Conservation (phyloP, 805 yeast species). For the Sungouiozyma intestinalis region DNA sequence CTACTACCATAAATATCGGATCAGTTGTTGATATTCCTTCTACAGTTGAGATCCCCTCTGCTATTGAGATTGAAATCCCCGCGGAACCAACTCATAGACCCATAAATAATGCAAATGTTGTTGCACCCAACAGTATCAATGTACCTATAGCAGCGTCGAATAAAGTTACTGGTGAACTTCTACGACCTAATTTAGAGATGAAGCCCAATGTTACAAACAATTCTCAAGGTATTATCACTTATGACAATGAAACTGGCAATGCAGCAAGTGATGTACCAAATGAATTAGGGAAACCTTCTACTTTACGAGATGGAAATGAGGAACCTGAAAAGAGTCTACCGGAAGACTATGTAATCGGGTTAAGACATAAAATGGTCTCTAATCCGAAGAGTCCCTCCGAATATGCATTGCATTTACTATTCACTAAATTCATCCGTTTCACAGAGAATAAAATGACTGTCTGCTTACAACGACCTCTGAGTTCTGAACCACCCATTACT, state of each 20-base stretch:
- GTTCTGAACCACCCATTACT: slow-evolving; percentile 64
- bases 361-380: slow-evolving; percentile 34
- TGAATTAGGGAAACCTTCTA: slow-evolving; percentile 8
- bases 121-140: background rate
- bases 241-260: slow-evolving; percentile 2
- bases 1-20: too few species aligned
- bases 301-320: background rate
- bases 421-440: slow-evolving; percentile 89
- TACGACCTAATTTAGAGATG: background rate
- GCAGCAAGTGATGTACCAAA: background rate
- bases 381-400: slow-evolving; percentile 71
- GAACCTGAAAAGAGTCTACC: slow-evolving; percentile 6
- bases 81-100: background rate
- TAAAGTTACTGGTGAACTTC: background rate
- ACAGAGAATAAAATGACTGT: slow-evolving; percentile 79
- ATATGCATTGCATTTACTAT: slow-evolving; percentile 86
- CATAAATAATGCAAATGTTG: background rate
- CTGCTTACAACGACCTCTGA: slow-evolving; percentile 55
- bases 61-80: background rate
- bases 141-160: background rate
- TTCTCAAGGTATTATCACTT: background rate
- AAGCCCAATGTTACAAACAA: background rate
- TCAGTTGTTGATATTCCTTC: slow-evolving; percentile 15
- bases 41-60: slow-evolving; percentile 7
- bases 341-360: slow-evolving; percentile 19